These are phyloP conservation scores for Jatropha multifida DNA, from an alignment of 441 rosid genomes.

Conservation along the genomic window DNA sequence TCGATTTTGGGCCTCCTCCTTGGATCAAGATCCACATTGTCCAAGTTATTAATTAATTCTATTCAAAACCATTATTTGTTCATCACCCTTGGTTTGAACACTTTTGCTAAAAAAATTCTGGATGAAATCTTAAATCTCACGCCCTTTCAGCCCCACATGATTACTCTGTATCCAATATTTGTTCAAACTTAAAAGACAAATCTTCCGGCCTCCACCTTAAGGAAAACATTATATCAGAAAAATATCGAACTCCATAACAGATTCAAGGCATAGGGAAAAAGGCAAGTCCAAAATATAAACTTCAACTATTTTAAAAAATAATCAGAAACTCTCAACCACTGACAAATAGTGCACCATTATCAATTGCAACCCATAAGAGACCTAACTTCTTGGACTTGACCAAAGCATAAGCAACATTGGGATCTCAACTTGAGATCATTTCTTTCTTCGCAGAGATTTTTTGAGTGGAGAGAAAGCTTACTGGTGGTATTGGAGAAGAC, in stretches of 20 bases:
- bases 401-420: not conserved
- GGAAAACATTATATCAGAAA: not conserved
- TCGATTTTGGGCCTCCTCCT: not conserved
- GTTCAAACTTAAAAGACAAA: slow-evolving; percentile 1
- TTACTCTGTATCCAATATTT: not conserved
- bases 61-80: not conserved
- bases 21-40: slow-evolving; percentile 10
- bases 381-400: not conserved
- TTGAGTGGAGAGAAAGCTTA: slow-evolving; percentile 23
- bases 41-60: not conserved
- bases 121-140: not conserved
- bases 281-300: not conserved
- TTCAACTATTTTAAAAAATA: not conserved
- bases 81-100: not conserved
- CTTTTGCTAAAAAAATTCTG: not conserved
- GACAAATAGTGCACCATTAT: not conserved
- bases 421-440: not conserved
- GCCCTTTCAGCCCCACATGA: too few relatives aligned
- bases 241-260: not conserved
- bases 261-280: not conserved
- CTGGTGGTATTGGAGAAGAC: slow-evolving; percentile 73
- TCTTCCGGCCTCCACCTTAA: slow-evolving; percentile 5
- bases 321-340: not conserved
- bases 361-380: too few relatives aligned
- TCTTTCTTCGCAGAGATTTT: not conserved